A percentile compares a stretch with the other conserved stretches of the same genome.
These are phyloP conservation scores for Chloranthus sessilifolius DNA, from an alignment of 164 flowering plant species.

Conservation along the genomic window DNA sequence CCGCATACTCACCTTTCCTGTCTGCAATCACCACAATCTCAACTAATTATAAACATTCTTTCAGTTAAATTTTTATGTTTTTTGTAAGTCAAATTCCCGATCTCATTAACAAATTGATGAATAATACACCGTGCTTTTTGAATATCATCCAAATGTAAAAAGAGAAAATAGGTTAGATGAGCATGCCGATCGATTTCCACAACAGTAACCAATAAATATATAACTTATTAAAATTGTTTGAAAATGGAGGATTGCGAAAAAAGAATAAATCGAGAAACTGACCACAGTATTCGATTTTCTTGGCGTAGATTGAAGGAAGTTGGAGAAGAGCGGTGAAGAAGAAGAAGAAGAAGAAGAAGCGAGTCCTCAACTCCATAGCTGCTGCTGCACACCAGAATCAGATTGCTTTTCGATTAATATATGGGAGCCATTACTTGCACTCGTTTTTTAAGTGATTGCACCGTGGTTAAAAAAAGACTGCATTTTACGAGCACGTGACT, in stretches of 20 bases:
- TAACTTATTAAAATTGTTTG: background rate
- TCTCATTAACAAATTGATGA: too few relatives aligned
- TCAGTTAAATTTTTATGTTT: too few relatives aligned
- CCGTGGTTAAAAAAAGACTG: too few relatives aligned
- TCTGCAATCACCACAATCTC: slow-evolving; percentile 20
- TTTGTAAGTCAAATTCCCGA: too few relatives aligned
- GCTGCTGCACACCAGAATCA: too few relatives aligned
- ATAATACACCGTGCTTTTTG: too few relatives aligned
- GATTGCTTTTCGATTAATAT: too few relatives aligned
- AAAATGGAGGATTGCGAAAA: background rate
- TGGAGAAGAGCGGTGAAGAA: slow-evolving; percentile 21
- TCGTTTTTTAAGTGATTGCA: too few relatives aligned
- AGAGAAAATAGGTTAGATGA: background rate
- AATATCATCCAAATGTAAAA: background rate
- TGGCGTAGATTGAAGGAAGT: slow-evolving; percentile 22
- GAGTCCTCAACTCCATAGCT: too few relatives aligned
- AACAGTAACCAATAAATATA: background rate
- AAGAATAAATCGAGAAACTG: background rate
- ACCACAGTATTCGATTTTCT: slow-evolving; percentile 41
- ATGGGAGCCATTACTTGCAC: too few relatives aligned
- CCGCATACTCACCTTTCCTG: slow-evolving; percentile 42
- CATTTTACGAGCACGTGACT: too few relatives aligned
- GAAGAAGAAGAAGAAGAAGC: slow-evolving; percentile 11
- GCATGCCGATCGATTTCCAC: background rate
- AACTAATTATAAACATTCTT: background rate